These are phyloP conservation scores for Eimeria acervulina DNA, from an alignment of 169 alveolate species.

Conservation along the genomic window DNA sequence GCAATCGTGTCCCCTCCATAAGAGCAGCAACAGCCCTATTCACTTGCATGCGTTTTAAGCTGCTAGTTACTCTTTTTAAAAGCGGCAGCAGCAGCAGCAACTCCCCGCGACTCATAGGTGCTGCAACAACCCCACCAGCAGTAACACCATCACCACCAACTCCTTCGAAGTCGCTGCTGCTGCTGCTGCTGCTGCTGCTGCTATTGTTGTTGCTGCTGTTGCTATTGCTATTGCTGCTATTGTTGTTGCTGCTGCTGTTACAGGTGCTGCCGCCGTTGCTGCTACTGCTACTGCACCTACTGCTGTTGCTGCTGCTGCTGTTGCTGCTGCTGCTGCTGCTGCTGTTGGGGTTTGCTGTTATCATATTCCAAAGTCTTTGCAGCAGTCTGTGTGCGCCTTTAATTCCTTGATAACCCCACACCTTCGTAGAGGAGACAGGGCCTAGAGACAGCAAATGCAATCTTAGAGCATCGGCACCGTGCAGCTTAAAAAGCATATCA, in stretches of 20 bases:
- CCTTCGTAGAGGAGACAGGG: constrained; percentile 90
- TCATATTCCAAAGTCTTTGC: constrained; percentile 55
- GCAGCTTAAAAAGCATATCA: constrained; percentile 36
- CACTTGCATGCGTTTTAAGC: constrained; percentile 86
- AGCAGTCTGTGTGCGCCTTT: constrained; percentile 74
- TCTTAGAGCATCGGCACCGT: constrained; percentile 94
- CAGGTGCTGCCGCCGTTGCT: too few species aligned
- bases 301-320: too few species aligned
- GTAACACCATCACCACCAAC: background rate
- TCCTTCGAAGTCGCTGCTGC: too few species aligned
- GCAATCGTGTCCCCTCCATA: constrained; percentile 84
- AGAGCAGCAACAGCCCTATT: constrained; percentile 89
- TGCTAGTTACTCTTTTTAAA: constrained; percentile 68
- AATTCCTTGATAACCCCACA: constrained; percentile 86
- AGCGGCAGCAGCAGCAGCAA: background rate
- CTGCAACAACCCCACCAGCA: constrained; percentile 46
- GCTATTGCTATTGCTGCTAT: too few species aligned
- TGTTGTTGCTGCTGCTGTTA: too few species aligned
- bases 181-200: background rate
- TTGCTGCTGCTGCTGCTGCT: too few species aligned
- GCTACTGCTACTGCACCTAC: too few species aligned
- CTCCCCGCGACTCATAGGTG: background rate
- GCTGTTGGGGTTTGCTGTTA: too few species aligned
- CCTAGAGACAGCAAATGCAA: constrained; percentile 93
- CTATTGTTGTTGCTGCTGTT: too few species aligned